Conservation (phyloP, 108 stramenopile genomes). For the Poteriospumella lacustris region DNA sequence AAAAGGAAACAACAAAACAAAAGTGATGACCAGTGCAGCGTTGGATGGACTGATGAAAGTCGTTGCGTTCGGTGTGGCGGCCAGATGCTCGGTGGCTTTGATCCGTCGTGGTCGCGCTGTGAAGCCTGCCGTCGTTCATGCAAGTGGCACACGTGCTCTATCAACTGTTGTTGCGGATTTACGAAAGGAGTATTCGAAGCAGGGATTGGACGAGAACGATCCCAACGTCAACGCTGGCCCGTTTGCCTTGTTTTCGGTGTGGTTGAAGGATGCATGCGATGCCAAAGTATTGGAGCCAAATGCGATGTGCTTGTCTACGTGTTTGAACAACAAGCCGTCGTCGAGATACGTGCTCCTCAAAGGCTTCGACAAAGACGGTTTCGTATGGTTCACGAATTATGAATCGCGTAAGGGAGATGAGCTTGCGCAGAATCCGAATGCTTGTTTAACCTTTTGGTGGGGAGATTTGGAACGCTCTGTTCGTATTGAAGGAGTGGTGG, state of each 20-base stretch:
- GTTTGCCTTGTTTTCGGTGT: constrained; percentile 38
- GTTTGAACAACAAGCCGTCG: constrained; percentile 35
- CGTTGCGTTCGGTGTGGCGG: too few relatives aligned
- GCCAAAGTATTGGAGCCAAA: constrained; percentile 44
- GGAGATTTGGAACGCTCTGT: constrained; percentile 53
- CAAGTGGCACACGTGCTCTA: too few relatives aligned
- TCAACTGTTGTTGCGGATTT: neutral
- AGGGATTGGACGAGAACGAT: neutral
- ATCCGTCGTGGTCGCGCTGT: too few relatives aligned
- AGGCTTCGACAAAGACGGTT: constrained; percentile 47
- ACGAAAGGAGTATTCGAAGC: neutral
- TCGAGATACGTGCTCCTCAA: constrained; percentile 56
- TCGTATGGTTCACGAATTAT: constrained; percentile 59
- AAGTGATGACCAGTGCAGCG: too few relatives aligned
- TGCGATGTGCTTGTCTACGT: constrained; percentile 46
- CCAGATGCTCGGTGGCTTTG: too few relatives aligned
- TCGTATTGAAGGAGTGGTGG: constrained; percentile 52
- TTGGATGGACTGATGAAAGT: too few relatives aligned
- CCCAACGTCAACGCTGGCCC: constrained; percentile 28
- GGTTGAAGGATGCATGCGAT: constrained; percentile 44
- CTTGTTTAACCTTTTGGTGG: constrained; percentile 57
- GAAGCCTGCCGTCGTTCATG: too few relatives aligned
- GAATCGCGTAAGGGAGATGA: constrained; percentile 41
- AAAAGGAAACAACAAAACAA: too few relatives aligned
- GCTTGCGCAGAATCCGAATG: constrained; percentile 30